phyloP scores from a whole-genome alignment of 352 stramenopile genomes.

The Chrysophaeum taylorii region DNA sequence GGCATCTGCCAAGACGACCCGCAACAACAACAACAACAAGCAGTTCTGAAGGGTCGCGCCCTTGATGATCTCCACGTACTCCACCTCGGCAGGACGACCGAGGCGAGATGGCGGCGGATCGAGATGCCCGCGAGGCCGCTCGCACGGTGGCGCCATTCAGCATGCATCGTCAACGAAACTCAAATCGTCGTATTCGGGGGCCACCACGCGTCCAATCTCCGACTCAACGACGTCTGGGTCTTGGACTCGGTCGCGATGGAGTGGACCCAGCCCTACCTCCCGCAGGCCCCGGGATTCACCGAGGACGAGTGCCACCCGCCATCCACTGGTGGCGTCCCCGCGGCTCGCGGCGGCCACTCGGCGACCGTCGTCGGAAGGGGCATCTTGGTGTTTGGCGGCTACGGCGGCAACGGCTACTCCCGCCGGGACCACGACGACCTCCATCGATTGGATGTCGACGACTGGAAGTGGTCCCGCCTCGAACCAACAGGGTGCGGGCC shows the following conservation, averaged over 20 bases:
- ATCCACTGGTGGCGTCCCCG: slow-evolving; percentile 18
- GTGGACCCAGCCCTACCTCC: slow-evolving; percentile 21
- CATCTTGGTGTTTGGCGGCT: slow-evolving; percentile 80
- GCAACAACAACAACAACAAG: not conserved
- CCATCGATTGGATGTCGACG: slow-evolving; percentile 59
- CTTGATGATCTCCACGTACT: slow-evolving; percentile 60
- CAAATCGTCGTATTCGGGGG: slow-evolving; percentile 27
- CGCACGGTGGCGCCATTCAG: slow-evolving; percentile 65
- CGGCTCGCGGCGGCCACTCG: slow-evolving; percentile 69
- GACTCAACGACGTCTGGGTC: slow-evolving; percentile 72
- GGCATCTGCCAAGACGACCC: slow-evolving; percentile 44
- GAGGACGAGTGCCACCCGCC: not conserved
- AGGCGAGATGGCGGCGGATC: slow-evolving; percentile 30
- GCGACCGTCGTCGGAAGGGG: slow-evolving; percentile 50
- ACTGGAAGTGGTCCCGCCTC: slow-evolving; percentile 19
- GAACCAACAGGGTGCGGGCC: slow-evolving; percentile 55
- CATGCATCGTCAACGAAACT: slow-evolving; percentile 54
- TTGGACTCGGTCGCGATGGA: slow-evolving; percentile 73
- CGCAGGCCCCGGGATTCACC: not conserved
- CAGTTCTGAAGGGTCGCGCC: not conserved
- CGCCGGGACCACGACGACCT: slow-evolving; percentile 82
- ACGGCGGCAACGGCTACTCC: slow-evolving; percentile 77
- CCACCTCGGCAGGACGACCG: slow-evolving; percentile 29
- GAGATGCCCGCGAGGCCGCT: not conserved
- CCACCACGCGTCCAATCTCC: slow-evolving; percentile 2